phyloP scores from a whole-genome alignment of 129 eudicot species.

The Artemisia tridentata region DNA sequence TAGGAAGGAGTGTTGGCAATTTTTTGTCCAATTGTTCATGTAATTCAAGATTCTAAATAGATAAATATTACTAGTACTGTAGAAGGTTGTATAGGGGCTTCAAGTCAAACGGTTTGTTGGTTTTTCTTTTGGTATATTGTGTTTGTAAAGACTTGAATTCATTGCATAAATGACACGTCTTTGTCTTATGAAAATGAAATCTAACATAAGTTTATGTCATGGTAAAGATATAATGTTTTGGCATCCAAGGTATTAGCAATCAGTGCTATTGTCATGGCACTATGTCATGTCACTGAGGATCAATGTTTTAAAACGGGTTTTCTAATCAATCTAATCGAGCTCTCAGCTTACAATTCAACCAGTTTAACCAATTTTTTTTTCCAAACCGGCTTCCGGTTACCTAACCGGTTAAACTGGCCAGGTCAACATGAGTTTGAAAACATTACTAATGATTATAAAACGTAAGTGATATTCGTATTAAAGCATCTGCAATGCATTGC shows the following conservation, averaged over 20 bases:
- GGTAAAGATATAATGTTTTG: neutral
- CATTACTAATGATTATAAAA: too few relatives aligned
- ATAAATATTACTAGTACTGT: too few relatives aligned
- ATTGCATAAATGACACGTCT: conserved; percentile 5
- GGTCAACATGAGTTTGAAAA: too few relatives aligned
- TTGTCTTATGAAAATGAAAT: conserved; percentile 17
- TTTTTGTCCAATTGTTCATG: conserved; percentile 34
- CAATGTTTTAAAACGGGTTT: too few relatives aligned
- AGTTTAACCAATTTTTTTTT: too few relatives aligned
- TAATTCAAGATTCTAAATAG: conserved; percentile 44
- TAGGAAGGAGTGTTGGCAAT: conserved; percentile 46
- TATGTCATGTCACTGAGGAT: neutral
- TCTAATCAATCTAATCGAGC: too few relatives aligned
- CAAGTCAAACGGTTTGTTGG: conserved; percentile 69
- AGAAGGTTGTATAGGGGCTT: conserved; percentile 32
- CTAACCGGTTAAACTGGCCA: too few relatives aligned
- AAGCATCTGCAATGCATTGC: too few relatives aligned
- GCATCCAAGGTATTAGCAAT: neutral
- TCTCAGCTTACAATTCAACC: too few relatives aligned
- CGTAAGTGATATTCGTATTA: too few relatives aligned
- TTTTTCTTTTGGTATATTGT: conserved; percentile 40
- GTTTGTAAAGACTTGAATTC: conserved; percentile 31
- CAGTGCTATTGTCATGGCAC: neutral
- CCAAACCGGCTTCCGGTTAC: too few relatives aligned
- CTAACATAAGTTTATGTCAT: neutral